These are phyloP conservation scores for Phialophora verrucosa DNA, from an alignment of 2,329 filamentous ascomycete genomes.

Conservation along the genomic window DNA sequence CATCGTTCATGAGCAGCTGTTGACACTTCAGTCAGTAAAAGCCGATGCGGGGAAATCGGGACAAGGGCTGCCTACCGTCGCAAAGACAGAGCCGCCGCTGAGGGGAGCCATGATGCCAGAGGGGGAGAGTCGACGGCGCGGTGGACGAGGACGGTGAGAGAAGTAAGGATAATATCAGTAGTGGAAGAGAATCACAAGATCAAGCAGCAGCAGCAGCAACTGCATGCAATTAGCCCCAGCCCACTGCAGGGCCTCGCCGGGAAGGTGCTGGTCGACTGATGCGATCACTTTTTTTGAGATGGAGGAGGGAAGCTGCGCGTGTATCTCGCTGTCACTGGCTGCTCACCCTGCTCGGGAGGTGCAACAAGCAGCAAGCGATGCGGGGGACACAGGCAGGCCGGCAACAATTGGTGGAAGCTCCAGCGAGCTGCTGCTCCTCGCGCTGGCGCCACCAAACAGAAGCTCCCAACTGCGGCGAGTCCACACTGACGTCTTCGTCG, in stretches of 20 bases:
- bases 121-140: constrained; percentile 17
- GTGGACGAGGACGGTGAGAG: background rate
- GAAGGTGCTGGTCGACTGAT: constrained; percentile 14
- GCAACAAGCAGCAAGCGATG: background rate
- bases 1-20: constrained; percentile 89
- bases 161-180: constrained; percentile 5
- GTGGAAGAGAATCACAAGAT: constrained; percentile 6
- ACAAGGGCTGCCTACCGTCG: constrained; percentile 37
- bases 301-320: constrained; percentile 13
- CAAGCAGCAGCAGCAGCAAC: background rate
- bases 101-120: constrained; percentile 39
- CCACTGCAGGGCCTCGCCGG: constrained; percentile 4
- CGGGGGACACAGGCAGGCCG: background rate
- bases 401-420: constrained; percentile 13
- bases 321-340: constrained; percentile 8
- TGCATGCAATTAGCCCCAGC: background rate
- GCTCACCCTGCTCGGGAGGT: background rate
- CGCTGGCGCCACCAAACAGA: constrained; percentile 15
- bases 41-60: constrained; percentile 28
- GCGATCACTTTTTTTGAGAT: constrained; percentile 16
- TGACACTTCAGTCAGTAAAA: constrained; percentile 27
- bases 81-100: constrained; percentile 39
- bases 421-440: constrained; percentile 2
- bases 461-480: constrained; percentile 10
- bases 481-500: constrained; percentile 7